phyloP scores from a whole-genome alignment of 192 early-diverging fungal genomes.

The Lobosporangium transversale region DNA sequence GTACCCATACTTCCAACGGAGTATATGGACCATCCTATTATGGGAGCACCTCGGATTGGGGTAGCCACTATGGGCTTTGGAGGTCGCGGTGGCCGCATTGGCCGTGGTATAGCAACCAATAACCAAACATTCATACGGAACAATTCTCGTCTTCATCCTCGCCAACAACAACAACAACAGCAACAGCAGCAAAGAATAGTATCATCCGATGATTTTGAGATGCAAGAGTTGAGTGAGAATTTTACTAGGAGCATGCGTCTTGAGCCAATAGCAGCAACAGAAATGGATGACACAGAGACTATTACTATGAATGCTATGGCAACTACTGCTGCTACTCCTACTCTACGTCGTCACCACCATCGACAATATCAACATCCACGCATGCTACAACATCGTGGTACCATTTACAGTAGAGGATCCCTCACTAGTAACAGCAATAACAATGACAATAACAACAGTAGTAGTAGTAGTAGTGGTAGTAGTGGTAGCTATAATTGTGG shows the following conservation, averaged over 20 bases:
- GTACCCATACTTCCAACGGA: constrained; percentile 7
- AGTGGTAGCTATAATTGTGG: too few relatives aligned
- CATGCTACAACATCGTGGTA: constrained; percentile 1
- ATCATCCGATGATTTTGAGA: not conserved
- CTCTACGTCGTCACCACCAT: not conserved
- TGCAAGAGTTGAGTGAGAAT: constrained; percentile 4
- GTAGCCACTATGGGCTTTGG: constrained; percentile 9
- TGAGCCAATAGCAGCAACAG: too few relatives aligned
- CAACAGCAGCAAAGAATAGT: not conserved
- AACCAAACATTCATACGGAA: not conserved
- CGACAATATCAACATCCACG: not conserved
- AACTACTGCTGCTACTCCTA: not conserved
- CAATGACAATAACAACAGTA: too few relatives aligned
- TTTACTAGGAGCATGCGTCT: not conserved
- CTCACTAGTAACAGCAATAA: too few relatives aligned
- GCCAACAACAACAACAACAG: not conserved
- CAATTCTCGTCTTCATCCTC: too few relatives aligned
- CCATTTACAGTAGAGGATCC: not conserved
- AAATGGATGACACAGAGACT: not conserved
- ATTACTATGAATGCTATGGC: not conserved
- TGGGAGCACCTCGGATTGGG: constrained; percentile 18
- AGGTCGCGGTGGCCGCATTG: not conserved
- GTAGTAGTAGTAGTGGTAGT: too few relatives aligned
- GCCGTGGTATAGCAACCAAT: not conserved
- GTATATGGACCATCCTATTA: constrained; percentile 32